These are phyloP conservation scores for Aspergillus aculeatus DNA, from an alignment of 2,329 filamentous ascomycete species.

Conservation along the genomic window DNA sequence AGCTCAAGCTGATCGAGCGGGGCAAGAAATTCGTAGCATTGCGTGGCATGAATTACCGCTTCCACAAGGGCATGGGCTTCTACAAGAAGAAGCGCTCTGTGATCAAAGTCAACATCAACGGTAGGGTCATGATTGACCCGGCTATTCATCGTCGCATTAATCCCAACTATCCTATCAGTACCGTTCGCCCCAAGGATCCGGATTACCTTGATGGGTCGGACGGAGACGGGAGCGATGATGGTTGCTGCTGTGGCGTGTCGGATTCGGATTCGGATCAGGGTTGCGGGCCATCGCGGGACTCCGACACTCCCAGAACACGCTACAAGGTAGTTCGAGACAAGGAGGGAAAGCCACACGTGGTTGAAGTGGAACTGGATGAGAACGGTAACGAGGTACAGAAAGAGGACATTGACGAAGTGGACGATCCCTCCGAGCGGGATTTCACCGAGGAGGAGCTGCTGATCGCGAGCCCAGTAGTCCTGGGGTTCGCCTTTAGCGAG, in stretches of 20 bases:
- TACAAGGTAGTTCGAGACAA: conserved; percentile 58
- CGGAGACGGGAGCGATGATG: conserved; percentile 43
- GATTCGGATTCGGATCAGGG: conserved; percentile 39
- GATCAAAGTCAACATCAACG: conserved; percentile 79
- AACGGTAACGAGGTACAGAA: conserved; percentile 55
- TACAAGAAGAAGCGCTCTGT: conserved; percentile 74
- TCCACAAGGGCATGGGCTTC: conserved; percentile 80
- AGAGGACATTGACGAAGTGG: conserved; percentile 55
- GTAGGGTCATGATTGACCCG: conserved; percentile 84
- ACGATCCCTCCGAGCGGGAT: conserved; percentile 44
- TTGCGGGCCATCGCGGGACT: conserved; percentile 37
- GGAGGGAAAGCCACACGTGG: conserved; percentile 51
- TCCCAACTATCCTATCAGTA: conserved; percentile 77
- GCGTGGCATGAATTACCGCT: conserved; percentile 79
- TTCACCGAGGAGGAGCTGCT: conserved; percentile 83
- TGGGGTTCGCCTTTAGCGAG: conserved; percentile 83
- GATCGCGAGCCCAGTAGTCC: conserved; percentile 77
- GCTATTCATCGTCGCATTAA: conserved; percentile 79
- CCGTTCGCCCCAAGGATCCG: conserved; percentile 69
- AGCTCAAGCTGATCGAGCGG: conserved; percentile 68
- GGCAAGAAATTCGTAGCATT: conserved; percentile 81
- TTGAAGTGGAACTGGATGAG: conserved; percentile 57
- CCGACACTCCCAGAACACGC: conserved; percentile 38
- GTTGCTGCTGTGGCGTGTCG: conserved; percentile 37
- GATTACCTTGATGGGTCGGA: conserved; percentile 55